Base-by-base conservation (phyloP, 75 land plant genomes). In the Picea sitchensis region DNA sequence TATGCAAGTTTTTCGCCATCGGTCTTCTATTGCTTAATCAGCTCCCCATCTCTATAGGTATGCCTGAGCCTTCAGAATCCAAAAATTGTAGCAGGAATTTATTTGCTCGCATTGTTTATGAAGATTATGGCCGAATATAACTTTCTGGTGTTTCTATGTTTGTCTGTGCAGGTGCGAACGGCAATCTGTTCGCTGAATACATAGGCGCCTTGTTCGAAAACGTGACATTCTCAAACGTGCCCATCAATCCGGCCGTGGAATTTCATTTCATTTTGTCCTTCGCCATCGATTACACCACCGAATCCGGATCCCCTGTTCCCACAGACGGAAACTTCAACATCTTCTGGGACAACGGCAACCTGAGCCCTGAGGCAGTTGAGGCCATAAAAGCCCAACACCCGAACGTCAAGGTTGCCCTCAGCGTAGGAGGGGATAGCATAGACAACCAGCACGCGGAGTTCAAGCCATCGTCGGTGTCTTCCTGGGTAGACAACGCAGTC, bases 401-500 rank as follows among this genome's bases (percentile, higher is more conserved):
- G 15, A 79, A 79, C 7, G 80, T 79, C 18, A 79, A 65, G 32
- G 73, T 79, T n/a, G 23, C 56, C 6, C 54, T 79, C 3, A 79
- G 80, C 58, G 9, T 79, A 13, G 80, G 56, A 1, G 80, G 80
- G 21, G 65, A 64, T 21, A 68, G 38, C 20, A 23, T 64, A 0
- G 47, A 30, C 18, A 59, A 17, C 8, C 17, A 23, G 1, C 21
- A 1, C 3, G 79, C 63, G n/a, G 58, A 76, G 78, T 77, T 76
- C 78, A 9, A 20, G 14, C 75, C 83, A 12, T 56, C 62, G 3
- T 51, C 77, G 2, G 58, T 65, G 6, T 36, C 59, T 5, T 65
- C 81, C 8, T 83, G 84, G 81, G 77, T 83, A 31, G 13, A 12
- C 58, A 83, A 83, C 58, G 87, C 87, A 2, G 83, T 87, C 18